Percentiles rank a stretch among this genome's conserved stretches.
phyloP scores from a whole-genome alignment of 2,329 filamentous ascomycete genomes.

The Aspergillus persii region DNA sequence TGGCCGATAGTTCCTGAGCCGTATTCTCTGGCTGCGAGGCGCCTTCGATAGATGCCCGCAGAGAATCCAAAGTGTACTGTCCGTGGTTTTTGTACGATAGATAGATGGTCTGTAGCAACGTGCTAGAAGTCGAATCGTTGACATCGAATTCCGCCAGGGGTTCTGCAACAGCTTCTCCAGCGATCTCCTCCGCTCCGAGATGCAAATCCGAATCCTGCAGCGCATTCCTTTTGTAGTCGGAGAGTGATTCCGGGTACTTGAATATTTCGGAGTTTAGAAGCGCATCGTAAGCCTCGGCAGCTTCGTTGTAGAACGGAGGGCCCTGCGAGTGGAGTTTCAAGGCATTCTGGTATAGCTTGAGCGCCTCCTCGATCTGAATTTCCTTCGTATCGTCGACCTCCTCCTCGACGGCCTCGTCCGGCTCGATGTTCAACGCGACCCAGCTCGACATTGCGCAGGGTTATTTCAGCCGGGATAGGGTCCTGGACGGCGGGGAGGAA shows the following conservation, averaged over 20 bases:
- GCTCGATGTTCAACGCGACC: conserved; percentile 88
- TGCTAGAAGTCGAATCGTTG: conserved; percentile 73
- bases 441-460: conserved; percentile 58
- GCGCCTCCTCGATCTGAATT: conserved; percentile 92
- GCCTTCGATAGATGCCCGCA: conserved; percentile 52
- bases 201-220: conserved; percentile 45
- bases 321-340: conserved; percentile 90
- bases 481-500: conserved; percentile 10
- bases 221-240: conserved; percentile 75
- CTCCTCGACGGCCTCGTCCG: conserved; percentile 84
- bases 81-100: conserved; percentile 94
- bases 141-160: conserved; percentile 55
- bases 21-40: conserved; percentile 12
- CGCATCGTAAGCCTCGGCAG: conserved; percentile 74
- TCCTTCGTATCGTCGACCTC: conserved; percentile 95
- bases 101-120: conserved; percentile 83
- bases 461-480: conserved; percentile 15
- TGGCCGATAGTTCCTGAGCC: conserved; percentile 13
- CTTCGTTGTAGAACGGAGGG: conserved; percentile 69
- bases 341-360: conserved; percentile 90
- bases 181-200: conserved; percentile 46
- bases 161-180: conserved; percentile 22
- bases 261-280: conserved; percentile 94
- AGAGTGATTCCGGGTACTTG: conserved; percentile 80
- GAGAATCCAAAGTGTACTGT: conserved; percentile 80